A percentile compares a stretch with the other conserved stretches of the same genome.
These are phyloP conservation scores for Chrysophaeum taylorii DNA, from an alignment of 352 stramenopile genomes.

Conservation along the genomic window DNA sequence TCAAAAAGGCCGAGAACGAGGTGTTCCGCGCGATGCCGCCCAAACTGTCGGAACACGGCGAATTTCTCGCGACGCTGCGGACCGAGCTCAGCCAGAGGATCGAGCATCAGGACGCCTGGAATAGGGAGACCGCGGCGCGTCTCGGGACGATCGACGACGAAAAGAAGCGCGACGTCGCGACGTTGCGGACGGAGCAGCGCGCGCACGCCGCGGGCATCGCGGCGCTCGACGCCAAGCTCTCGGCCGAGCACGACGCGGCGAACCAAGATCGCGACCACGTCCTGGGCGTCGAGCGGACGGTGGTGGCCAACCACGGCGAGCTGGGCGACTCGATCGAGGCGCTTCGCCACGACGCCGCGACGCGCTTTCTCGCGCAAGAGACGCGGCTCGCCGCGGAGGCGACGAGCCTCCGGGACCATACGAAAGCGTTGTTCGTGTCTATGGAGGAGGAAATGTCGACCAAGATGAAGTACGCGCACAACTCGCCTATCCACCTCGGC, in stretches of 20 bases:
- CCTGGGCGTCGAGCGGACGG: background rate
- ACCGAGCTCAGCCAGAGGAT: background rate
- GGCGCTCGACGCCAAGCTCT: background rate
- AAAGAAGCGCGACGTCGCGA: background rate
- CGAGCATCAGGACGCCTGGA: background rate
- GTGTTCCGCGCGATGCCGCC: background rate
- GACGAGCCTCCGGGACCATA: background rate
- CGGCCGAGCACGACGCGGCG: background rate
- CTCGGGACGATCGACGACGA: background rate
- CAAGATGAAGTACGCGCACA: constrained; percentile 3
- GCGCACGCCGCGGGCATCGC: background rate
- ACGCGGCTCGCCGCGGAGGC: background rate
- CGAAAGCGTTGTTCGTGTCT: constrained; percentile 1
- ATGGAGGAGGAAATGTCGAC: background rate
- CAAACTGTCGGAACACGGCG: background rate
- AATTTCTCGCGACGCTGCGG: background rate
- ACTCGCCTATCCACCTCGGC: constrained; percentile 6
- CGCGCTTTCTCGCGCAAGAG: background rate
- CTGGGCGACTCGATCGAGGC: background rate
- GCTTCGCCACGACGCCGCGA: background rate
- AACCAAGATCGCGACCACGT: background rate
- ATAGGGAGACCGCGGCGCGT: background rate
- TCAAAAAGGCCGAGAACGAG: background rate
- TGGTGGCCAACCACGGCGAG: background rate
- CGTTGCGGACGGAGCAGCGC: background rate